Evolutionary conservation across 1,284 basidiomycete genomes (phyloP), one percentile per base, ranked within the genome.

Genomic region (Trametes hirsuta): DNA sequence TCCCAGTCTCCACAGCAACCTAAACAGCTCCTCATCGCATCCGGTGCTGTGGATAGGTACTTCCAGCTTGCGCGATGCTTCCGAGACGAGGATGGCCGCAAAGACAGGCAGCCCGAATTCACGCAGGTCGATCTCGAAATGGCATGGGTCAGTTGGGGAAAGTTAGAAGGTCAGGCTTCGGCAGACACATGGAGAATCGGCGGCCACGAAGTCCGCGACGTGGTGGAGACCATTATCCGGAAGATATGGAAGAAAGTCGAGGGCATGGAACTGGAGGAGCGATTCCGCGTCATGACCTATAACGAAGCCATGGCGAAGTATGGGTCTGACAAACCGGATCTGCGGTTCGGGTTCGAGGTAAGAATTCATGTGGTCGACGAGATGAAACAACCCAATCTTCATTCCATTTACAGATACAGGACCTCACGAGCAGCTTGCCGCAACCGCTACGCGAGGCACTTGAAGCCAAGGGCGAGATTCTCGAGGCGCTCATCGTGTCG

Each of bases 51-150:
- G 5, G 92, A 95, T 71, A 86, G 84, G 64, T 98, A 98, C 76
- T 98, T 88, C 76, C 95, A 98, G 75, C 83, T 98, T 58, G 96
- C 96, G 14, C 86, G 87, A 66, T 98, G 95, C 76, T 98, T 98
- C 81, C 85, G 96, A 42, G 95, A 98, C 74, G 96, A 98, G 74
- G 94, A 95, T 71, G 94, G 94, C 2, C 83, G 95, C 59, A 95
- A 92, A 75, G 95, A 98, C 75, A 84, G 95, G 34, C 96, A 98
- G 72, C 95, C 96, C 0, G 96, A 98, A 75, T 98, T 98, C 75
- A 98, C 96, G 21, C 95, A 98, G 77, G 82, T 98, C 64, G 96
- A 98, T 85, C 76, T 98, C 64, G 96, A 98, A 77, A 96, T 98
- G 93, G 94, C 91, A 2, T 98, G 93, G 75, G 90, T 97, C 25